Percentiles rank a stretch among this genome's conserved stretches.
phyloP scores from a whole-genome alignment of 2,329 filamentous ascomycete species.

The Beauveria sp. region DNA sequence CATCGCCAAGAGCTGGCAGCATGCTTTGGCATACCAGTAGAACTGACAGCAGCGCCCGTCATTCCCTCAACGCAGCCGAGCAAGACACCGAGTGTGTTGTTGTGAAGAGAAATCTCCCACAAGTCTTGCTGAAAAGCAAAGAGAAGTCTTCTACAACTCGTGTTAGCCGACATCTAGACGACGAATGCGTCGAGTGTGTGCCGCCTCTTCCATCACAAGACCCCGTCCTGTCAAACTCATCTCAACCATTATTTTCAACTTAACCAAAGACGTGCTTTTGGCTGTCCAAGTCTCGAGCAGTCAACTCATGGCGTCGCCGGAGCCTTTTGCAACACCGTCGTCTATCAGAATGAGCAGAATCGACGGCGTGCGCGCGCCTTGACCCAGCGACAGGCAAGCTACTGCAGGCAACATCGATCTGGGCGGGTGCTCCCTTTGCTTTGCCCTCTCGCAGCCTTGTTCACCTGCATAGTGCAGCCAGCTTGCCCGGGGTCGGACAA shows the following conservation, averaged over 20 bases:
- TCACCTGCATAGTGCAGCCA: background rate
- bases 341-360: background rate
- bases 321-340: background rate
- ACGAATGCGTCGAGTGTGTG: background rate
- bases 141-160: background rate
- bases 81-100: background rate
- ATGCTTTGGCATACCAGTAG: background rate
- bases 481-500: background rate
- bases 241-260: background rate
- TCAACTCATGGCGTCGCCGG: background rate
- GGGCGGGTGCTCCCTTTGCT: background rate
- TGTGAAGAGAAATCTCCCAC: background rate
- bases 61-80: background rate
- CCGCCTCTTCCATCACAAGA: background rate
- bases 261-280: background rate
- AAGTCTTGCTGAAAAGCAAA: background rate
- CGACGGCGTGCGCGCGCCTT: background rate
- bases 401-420: conserved; percentile 9
- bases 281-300: background rate
- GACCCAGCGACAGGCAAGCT: conserved; percentile 1
- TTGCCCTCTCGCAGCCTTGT: background rate
- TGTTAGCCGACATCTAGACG: background rate
- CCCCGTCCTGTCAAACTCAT: background rate
- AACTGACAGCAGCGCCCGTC: background rate
- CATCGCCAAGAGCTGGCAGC: background rate